These are phyloP conservation scores for Parascedosporium putredinis DNA, from an alignment of 2,329 filamentous ascomycete species.

Conservation along the genomic window DNA sequence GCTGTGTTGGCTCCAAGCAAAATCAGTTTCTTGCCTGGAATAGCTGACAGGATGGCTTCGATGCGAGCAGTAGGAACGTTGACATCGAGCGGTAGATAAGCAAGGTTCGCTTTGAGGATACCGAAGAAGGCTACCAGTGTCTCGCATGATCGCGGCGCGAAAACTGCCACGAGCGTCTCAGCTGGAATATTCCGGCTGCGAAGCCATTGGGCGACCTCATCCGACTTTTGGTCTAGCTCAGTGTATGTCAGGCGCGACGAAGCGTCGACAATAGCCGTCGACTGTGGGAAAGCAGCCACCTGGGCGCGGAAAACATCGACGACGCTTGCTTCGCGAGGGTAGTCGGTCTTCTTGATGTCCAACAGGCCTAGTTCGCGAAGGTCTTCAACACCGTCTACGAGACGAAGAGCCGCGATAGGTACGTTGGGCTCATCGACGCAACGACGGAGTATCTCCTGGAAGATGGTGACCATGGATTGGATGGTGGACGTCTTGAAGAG, in stretches of 20 bases:
- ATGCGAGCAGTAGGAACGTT: slow-evolving; percentile 13
- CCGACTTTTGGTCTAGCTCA: slow-evolving; percentile 14
- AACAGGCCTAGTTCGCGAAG: too few relatives aligned
- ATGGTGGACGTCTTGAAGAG: slow-evolving; percentile 10
- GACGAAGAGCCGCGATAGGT: not conserved
- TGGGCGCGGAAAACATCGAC: slow-evolving; percentile 15
- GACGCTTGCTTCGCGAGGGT: slow-evolving; percentile 14
- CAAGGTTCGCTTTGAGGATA: slow-evolving; percentile 17
- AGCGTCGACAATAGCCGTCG: slow-evolving; percentile 14
- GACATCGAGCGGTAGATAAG: slow-evolving; percentile 17
- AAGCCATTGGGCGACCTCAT: slow-evolving; percentile 13
- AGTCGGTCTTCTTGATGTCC: too few relatives aligned
- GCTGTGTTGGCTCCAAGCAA: not conserved
- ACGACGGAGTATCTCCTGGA: slow-evolving; percentile 11
- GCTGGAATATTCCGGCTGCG: not conserved
- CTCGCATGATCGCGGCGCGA: slow-evolving; percentile 15
- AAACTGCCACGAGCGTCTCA: slow-evolving; percentile 14
- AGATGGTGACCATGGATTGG: slow-evolving; percentile 11
- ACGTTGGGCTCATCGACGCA: not conserved
- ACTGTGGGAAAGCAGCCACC: slow-evolving; percentile 8
- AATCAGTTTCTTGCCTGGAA: slow-evolving; percentile 9
- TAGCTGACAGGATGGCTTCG: slow-evolving; percentile 12
- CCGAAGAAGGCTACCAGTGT: slow-evolving; percentile 16
- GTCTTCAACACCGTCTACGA: slow-evolving; percentile 1
- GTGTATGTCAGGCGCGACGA: slow-evolving; percentile 13